Conservation (phyloP, 2,329 filamentous ascomycete species). For the Nigrospora oryzae region DNA sequence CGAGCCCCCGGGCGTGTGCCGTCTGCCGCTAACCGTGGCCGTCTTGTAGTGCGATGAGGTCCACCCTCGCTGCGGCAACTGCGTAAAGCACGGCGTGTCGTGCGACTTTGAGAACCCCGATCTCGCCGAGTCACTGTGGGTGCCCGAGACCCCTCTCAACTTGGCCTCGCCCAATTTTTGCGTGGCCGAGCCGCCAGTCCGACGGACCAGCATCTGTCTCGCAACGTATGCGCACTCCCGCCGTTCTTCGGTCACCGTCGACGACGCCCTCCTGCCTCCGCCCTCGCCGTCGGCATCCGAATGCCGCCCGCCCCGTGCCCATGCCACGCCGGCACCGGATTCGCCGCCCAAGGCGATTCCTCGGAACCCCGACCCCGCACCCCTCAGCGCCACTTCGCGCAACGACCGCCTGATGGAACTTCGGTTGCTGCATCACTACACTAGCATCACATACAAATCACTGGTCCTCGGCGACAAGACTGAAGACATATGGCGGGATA, state of each 20-base stretch:
- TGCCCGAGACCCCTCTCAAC: constrained; percentile 23
- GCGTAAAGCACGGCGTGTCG: constrained; percentile 55
- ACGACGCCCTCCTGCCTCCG: no score
- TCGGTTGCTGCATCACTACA: constrained; percentile 57
- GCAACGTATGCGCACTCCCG: no score
- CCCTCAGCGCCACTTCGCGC: constrained; percentile 25
- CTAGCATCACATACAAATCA: constrained; percentile 50
- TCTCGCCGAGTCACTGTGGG: constrained; percentile 33
- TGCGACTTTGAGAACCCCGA: constrained; percentile 55
- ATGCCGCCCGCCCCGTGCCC: constrained; percentile 8
- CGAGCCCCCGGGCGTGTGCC: not conserved
- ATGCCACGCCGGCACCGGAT: no score
- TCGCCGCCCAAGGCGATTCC: constrained; percentile 22
- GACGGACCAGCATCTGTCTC: constrained; percentile 5
- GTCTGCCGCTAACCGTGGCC: not conserved
- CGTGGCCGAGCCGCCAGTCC: constrained; percentile 10
- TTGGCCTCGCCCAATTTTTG: not conserved
- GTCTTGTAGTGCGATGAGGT: constrained; percentile 51
- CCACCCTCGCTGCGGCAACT: constrained; percentile 58
- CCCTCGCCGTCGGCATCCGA: no score
- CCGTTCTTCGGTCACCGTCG: no score
- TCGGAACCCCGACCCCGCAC: constrained; percentile 23
- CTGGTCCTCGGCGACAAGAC: constrained; percentile 45
- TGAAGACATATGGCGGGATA: constrained; percentile 50
- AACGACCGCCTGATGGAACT: constrained; percentile 47